Base-by-base conservation (phyloP, 106 monocot genomes). In the Dioscorea dumetorum region DNA sequence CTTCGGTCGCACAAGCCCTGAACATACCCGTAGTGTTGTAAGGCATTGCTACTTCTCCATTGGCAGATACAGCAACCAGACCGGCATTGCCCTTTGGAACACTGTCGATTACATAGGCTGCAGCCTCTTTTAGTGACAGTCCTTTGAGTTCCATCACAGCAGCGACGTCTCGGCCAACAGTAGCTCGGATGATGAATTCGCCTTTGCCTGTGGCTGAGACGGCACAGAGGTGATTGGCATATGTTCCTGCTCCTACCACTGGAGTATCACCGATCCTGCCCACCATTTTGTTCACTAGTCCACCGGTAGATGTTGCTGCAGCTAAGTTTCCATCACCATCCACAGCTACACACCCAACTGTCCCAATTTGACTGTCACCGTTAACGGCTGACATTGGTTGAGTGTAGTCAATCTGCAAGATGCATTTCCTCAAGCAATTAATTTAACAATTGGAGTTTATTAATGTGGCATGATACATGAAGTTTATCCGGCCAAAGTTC, bases 211-310 rank as follows among this genome's bases (percentile, higher is more conserved):
- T 97, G 0, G 91, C 95, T 6, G 95, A 97, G 66, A 97, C 76
- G 0, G 95, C 88, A 77, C 95, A 97, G 16, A 84, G 17, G 18
- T 67, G 48, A 68, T 97, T 97, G 59, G 95, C 95, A 57, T 97
- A 97, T 18, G 91, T 97, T 58, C 95, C 95, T 61, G 91, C 85
- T 23, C 95, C 95, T 16, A 95, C 77, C 33, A 95, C 21, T 0
- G 95, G 91, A 17, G 95, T 97, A 78, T 97, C 95, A 4, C 95
- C 95, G 21, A 97, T 97, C 63, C 91, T 69, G 33, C 95, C 95
- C 10, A 73, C 78, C 95, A 91, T 91, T 69, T 97, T 97, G 82
- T 97, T 97, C 53, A 92, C 91, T 32, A 91, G 67, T 16, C 95
- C 95, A 13, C 95, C 91, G 0, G 95, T 97, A 19, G 95, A 95